phyloP scores from a whole-genome alignment of 441 rosid genomes.

The Adansonia grandidieri region DNA sequence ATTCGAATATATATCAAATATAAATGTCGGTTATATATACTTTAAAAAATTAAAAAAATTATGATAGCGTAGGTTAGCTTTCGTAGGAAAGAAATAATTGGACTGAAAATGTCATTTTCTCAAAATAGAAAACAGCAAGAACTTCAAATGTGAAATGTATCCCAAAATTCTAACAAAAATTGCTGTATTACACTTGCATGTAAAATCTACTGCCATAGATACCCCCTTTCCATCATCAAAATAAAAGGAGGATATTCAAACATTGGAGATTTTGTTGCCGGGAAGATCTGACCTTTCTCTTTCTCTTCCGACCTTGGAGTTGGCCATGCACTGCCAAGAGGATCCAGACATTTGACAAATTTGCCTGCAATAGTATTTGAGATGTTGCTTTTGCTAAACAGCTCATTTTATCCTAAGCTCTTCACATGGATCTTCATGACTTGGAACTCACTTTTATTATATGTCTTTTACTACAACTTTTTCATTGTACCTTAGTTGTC shows the following conservation, averaged over 20 bases:
- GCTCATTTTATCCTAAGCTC: constrained; percentile 31
- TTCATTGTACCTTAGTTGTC: constrained; percentile 13
- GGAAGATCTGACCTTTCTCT: constrained; percentile 42
- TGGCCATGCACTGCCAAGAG: constrained; percentile 22
- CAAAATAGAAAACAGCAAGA: neutral
- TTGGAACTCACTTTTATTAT: neutral
- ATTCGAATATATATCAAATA: no score
- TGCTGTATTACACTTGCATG: constrained; percentile 26
- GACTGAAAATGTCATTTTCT: neutral
- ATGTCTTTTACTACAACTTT: neutral
- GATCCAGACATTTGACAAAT: constrained; percentile 36
- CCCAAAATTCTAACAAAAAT: constrained; percentile 31
- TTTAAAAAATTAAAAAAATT: no score
- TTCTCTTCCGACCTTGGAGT: constrained; percentile 28
- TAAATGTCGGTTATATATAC: no score
- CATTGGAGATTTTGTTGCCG: constrained; percentile 48
- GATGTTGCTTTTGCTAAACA: constrained; percentile 27
- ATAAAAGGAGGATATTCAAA: constrained; percentile 30
- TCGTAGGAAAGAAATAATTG: neutral
- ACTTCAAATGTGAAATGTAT: constrained; percentile 34
- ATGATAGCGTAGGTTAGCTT: no score
- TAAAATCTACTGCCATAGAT: constrained; percentile 6
- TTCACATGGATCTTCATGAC: constrained; percentile 3
- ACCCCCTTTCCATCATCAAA: neutral
- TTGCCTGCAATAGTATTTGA: constrained; percentile 28